Percentiles rank a stretch among this genome's conserved stretches.
phyloP scores from a whole-genome alignment of 2,329 filamentous ascomycete genomes.

The Nothophoma quercina region DNA sequence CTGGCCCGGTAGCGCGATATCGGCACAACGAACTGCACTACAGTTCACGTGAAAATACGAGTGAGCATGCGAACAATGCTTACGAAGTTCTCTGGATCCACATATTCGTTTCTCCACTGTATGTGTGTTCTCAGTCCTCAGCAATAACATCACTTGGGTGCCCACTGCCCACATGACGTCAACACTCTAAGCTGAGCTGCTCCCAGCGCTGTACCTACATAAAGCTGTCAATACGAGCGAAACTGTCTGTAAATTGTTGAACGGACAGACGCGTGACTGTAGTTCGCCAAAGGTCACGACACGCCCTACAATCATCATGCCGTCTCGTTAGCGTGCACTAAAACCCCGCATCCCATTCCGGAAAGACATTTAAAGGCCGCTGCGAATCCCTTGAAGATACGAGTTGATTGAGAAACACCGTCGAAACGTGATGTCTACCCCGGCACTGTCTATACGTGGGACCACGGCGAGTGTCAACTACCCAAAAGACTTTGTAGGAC shows the following conservation, averaged over 20 bases:
- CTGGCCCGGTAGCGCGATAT: not conserved
- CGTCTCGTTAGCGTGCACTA: not conserved
- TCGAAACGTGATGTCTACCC: not conserved
- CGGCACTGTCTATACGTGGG: conserved; percentile 4
- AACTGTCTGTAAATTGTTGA: too few relatives aligned
- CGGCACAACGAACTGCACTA: not conserved
- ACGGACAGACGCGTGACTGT: too few relatives aligned
- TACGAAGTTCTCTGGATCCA: too few relatives aligned
- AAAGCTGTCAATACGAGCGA: not conserved
- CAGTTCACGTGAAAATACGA: too few relatives aligned
- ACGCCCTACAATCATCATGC: not conserved
- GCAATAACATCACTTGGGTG: too few relatives aligned
- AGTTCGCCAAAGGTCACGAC: too few relatives aligned
- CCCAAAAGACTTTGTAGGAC: conserved; percentile 4
- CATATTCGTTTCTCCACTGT: too few relatives aligned
- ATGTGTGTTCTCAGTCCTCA: too few relatives aligned
- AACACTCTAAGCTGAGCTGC: too few relatives aligned
- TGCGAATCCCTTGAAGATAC: not conserved
- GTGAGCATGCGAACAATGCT: too few relatives aligned
- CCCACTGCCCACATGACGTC: too few relatives aligned
- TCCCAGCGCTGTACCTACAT: not conserved
- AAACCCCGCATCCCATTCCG: not conserved
- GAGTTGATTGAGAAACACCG: not conserved
- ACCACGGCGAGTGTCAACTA: conserved; percentile 6
- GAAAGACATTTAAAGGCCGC: not conserved